phyloP scores from a whole-genome alignment of 441 rosid species.

The Gossypium lobatum region DNA sequence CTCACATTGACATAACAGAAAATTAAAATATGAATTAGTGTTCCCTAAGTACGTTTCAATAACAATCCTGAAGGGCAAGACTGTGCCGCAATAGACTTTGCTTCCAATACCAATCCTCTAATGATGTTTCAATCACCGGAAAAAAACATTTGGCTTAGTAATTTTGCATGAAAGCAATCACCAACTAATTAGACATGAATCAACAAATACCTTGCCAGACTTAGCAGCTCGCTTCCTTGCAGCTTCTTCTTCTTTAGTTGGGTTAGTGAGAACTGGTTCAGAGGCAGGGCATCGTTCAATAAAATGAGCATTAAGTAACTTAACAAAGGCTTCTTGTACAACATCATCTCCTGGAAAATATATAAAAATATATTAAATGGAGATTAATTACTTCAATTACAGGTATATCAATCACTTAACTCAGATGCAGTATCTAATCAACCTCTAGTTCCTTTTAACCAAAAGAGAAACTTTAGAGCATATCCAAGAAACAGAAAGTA shows the following conservation, averaged over 20 bases:
- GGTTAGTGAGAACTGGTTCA: constrained; percentile 55
- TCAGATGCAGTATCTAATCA: not conserved
- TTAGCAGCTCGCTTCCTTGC: constrained; percentile 54
- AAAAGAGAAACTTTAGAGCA: not conserved
- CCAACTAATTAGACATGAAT: constrained; percentile 13
- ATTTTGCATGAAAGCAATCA: not conserved
- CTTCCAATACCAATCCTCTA: constrained; percentile 6
- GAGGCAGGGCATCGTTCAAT: constrained; percentile 77
- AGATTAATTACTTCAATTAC: not conserved
- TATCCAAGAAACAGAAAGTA: not conserved
- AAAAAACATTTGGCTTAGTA: not conserved
- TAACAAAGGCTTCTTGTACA: constrained; percentile 43
- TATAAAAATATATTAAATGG: not conserved
- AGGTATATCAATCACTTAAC: not conserved
- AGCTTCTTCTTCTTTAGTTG: constrained; percentile 43
- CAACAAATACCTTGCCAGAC: constrained; percentile 58
- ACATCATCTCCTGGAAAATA: constrained; percentile 30
- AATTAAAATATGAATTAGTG: not conserved
- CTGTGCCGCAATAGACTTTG: not conserved
- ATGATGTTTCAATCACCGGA: not conserved
- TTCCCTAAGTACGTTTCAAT: not conserved
- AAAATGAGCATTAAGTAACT: constrained; percentile 53
- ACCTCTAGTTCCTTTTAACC: not conserved
- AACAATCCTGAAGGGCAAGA: not conserved
- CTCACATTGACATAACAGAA: not conserved